Evolutionary conservation across 2,329 filamentous ascomycete species (phyloP).

Genomic region (Graphium sp.): DNA sequence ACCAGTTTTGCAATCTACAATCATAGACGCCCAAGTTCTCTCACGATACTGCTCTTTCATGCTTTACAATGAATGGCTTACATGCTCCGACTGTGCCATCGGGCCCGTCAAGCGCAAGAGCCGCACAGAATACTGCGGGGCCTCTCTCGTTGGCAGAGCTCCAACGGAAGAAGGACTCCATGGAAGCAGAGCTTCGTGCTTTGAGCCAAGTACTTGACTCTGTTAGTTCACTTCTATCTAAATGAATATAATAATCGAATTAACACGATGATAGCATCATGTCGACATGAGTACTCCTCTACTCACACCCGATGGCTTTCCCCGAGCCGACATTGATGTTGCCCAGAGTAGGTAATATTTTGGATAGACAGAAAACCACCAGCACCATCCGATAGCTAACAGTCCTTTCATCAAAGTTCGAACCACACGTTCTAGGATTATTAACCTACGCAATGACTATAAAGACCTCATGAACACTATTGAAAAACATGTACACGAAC

Average conservation of each 20-base stretch:
- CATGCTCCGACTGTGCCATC: slow-evolving; percentile 49
- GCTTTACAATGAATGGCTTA: slow-evolving; percentile 34
- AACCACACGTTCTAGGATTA: slow-evolving; percentile 81
- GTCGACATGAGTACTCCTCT: slow-evolving; percentile 85
- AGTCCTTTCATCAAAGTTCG: slow-evolving; percentile 46
- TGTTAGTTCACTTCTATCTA: too few species aligned
- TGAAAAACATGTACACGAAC: slow-evolving; percentile 74
- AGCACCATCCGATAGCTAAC: slow-evolving; percentile 4
- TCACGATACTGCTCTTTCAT: slow-evolving; percentile 14
- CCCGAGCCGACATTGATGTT: slow-evolving; percentile 84
- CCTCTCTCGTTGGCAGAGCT: slow-evolving; percentile 63
- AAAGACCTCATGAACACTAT: slow-evolving; percentile 73
- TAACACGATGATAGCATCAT: slow-evolving; percentile 47
- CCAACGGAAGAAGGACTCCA: slow-evolving; percentile 64
- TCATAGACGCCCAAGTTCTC: not conserved
- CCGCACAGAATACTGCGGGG: slow-evolving; percentile 41
- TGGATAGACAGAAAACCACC: not conserved
- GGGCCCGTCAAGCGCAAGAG: slow-evolving; percentile 50
- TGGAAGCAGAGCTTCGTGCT: slow-evolving; percentile 77
- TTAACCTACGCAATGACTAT: slow-evolving; percentile 82
- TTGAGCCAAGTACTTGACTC: slow-evolving; percentile 78
- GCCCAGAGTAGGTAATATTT: slow-evolving; percentile 54
- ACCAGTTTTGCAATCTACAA: too few species aligned
- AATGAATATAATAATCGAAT: slow-evolving; percentile 2
- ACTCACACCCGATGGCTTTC: slow-evolving; percentile 79